These are phyloP conservation scores for Pythium periplocum DNA, from an alignment of 352 stramenopile genomes.

Conservation along the genomic window DNA sequence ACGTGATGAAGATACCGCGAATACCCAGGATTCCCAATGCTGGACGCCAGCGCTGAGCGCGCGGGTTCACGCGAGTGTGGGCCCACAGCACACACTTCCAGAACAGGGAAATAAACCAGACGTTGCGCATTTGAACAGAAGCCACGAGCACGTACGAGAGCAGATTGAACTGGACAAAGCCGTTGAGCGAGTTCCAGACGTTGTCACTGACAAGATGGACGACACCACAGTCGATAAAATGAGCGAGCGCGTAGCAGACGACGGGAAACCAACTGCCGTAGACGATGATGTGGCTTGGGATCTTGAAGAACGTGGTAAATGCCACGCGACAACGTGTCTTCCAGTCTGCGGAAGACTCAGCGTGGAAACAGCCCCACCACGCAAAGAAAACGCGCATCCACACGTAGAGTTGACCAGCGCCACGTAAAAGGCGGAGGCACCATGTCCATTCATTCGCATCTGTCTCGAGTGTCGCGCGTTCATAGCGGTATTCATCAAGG, in stretches of 20 bases:
- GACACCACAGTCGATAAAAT: conserved; percentile 23
- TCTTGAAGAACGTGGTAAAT: conserved; percentile 10
- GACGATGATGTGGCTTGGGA: conserved; percentile 22
- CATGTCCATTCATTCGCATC: conserved; percentile 6
- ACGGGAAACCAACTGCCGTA: conserved; percentile 25
- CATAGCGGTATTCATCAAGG: conserved; percentile 23
- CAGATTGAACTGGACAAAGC: conserved; percentile 17
- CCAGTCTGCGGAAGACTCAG: not conserved
- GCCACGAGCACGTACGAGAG: conserved; percentile 17
- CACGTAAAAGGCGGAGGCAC: conserved; percentile 2
- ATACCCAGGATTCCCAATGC: conserved; percentile 16
- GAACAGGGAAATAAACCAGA: conserved; percentile 29
- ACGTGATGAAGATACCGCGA: conserved; percentile 16
- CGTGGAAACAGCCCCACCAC: conserved; percentile 2
- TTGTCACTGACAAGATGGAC: conserved; percentile 20
- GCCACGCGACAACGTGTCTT: not conserved
- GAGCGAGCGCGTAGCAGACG: conserved; percentile 19
- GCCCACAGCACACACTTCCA: conserved; percentile 10
- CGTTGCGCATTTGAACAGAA: conserved; percentile 32
- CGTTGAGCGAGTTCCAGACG: conserved; percentile 16
- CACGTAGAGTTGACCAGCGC: conserved; percentile 13
- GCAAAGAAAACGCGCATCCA: conserved; percentile 12
- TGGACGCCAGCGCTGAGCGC: conserved; percentile 5
- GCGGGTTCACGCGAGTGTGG: conserved; percentile 6
- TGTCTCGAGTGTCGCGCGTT: conserved; percentile 6